Percentiles rank a stretch among this genome's conserved stretches.
phyloP scores from a whole-genome alignment of 176 grass and related monocot species.

The Ananas comosus region DNA sequence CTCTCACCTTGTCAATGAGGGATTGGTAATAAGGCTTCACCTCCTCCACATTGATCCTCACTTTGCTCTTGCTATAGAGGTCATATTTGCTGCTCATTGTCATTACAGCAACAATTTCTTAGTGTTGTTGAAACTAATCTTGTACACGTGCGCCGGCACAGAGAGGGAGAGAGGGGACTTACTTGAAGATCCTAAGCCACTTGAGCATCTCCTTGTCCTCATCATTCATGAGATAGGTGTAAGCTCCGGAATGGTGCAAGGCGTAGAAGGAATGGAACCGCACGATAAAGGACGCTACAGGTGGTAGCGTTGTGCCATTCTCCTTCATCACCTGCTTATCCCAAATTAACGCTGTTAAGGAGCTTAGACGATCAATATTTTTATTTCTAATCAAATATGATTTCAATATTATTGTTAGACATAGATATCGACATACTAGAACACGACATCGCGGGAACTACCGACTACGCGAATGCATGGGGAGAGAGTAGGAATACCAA shows the following conservation, averaged over 20 bases:
- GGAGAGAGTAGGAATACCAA: no score
- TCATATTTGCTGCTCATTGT: slow-evolving; percentile 34
- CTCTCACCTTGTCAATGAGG: slow-evolving; percentile 31
- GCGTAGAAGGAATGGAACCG: slow-evolving; percentile 37
- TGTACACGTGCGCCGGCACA: neutral
- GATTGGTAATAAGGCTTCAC: slow-evolving; percentile 40
- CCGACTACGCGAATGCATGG: no score
- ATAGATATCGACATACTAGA: neutral
- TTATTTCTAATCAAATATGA: no score
- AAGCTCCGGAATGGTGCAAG: slow-evolving; percentile 21
- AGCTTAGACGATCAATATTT: no score
- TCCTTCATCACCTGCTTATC: slow-evolving; percentile 29
- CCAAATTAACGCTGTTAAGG: neutral
- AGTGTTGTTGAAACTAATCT: no score
- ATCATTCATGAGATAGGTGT: slow-evolving; percentile 29
- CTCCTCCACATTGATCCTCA: slow-evolving; percentile 28
- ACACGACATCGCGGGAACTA: neutral
- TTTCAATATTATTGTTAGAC: neutral
- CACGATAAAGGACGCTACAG: slow-evolving; percentile 26
- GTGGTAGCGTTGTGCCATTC: slow-evolving; percentile 23
- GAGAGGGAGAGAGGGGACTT: neutral
- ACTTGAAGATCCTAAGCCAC: slow-evolving; percentile 37
- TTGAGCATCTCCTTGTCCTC: slow-evolving; percentile 30
- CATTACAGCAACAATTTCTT: neutral
- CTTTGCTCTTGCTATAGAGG: slow-evolving; percentile 34